Percentiles rank a stretch among this genome's conserved stretches.
These are phyloP conservation scores for Colletotrichum viniferum DNA, from an alignment of 2,329 filamentous ascomycete species.

Conservation along the genomic window DNA sequence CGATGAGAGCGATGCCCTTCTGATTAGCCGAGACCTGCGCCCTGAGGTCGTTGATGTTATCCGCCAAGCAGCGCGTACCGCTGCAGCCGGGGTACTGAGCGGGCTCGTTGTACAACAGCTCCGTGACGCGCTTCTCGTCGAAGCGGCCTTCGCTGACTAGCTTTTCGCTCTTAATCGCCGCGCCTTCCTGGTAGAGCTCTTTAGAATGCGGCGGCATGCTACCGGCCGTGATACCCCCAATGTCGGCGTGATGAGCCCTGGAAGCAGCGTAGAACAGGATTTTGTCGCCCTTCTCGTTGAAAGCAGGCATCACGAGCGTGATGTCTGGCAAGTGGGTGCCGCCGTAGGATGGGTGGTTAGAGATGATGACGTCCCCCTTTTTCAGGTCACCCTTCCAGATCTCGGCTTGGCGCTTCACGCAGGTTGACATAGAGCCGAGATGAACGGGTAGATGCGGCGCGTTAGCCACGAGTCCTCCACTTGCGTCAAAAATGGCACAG, in stretches of 20 bases:
- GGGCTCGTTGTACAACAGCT: conserved; percentile 75
- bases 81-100: conserved; percentile 77
- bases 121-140: conserved; percentile 76
- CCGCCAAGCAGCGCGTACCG: conserved; percentile 77
- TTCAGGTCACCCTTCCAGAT: conserved; percentile 81
- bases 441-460: conserved; percentile 83
- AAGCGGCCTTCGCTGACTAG: conserved; percentile 78
- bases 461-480: conserved; percentile 78
- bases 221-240: conserved; percentile 79
- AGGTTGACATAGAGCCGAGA: conserved; percentile 82
- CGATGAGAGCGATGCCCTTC: conserved; percentile 84
- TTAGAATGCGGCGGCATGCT: conserved; percentile 80
- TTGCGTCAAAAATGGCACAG: conserved; percentile 78
- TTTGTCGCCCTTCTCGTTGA: conserved; percentile 65
- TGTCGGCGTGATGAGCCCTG: conserved; percentile 83
- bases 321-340: conserved; percentile 85
- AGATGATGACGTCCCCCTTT: conserved; percentile 80
- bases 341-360: conserved; percentile 83
- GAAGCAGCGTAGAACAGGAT: conserved; percentile 85
- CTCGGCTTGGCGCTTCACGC: conserved; percentile 76
- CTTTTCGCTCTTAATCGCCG: conserved; percentile 68
- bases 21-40: conserved; percentile 85
- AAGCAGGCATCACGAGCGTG: conserved; percentile 80
- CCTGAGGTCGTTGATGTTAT: conserved; percentile 84
- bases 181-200: conserved; percentile 67